Percentiles rank a stretch among this genome's conserved stretches.
These are phyloP conservation scores for Quercus aquifolioides DNA, from an alignment of 306 rosid species.

Conservation along the genomic window DNA sequence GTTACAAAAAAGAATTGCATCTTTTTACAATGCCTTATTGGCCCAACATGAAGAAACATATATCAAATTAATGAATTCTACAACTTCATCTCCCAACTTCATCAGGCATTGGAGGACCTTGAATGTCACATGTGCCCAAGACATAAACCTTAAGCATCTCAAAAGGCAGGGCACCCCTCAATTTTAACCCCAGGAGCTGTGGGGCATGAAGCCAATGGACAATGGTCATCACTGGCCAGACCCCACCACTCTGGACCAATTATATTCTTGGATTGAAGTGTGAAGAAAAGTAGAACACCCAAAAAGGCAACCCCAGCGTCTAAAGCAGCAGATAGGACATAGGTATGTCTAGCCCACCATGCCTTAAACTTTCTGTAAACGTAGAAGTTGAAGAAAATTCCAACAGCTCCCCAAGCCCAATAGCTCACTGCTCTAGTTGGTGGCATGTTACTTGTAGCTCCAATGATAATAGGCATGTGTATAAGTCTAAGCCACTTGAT, in stretches of 20 bases:
- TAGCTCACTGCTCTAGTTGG: constrained; percentile 48
- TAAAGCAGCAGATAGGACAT: constrained; percentile 65
- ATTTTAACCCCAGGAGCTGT: constrained; percentile 56
- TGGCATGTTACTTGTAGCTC: constrained; percentile 26
- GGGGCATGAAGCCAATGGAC: constrained; percentile 60
- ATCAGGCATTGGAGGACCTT: neutral
- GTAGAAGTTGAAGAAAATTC: constrained; percentile 66
- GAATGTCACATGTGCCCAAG: too few relatives aligned
- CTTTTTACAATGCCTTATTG: neutral
- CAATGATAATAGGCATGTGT: constrained; percentile 50
- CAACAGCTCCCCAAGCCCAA: constrained; percentile 53
- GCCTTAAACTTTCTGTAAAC: constrained; percentile 37
- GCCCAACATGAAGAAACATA: neutral
- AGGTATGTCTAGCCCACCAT: constrained; percentile 77
- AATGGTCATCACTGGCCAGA: constrained; percentile 28
- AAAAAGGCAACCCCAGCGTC: constrained; percentile 67
- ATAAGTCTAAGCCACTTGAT: constrained; percentile 52
- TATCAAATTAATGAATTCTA: neutral
- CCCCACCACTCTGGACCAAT: constrained; percentile 76
- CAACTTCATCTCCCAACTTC: neutral
- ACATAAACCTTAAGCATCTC: neutral
- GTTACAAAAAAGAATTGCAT: neutral
- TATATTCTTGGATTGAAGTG: constrained; percentile 39
- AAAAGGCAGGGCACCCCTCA: constrained; percentile 49
- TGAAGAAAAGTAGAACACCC: constrained; percentile 45